Percentiles rank a stretch among this genome's conserved stretches.
These are phyloP conservation scores for grape (Vitis vinifera) DNA, from an alignment of 164 flowering plant species.

Conservation along the genomic window DNA sequence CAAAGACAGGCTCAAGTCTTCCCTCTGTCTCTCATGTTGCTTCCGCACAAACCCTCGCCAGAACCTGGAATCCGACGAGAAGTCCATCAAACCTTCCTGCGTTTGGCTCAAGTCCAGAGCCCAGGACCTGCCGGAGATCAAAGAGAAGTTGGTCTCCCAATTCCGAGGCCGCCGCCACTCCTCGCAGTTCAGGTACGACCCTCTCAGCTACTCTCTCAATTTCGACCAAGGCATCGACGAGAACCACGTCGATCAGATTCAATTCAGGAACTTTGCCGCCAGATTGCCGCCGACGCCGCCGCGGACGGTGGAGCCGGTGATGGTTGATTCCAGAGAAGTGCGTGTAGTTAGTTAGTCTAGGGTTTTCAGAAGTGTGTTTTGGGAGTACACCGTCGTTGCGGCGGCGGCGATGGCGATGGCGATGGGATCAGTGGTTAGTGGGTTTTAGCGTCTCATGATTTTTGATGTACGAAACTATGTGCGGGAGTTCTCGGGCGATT, in stretches of 20 bases:
- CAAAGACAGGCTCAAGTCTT: slow-evolving; percentile 17
- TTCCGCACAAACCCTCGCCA: slow-evolving; percentile 6
- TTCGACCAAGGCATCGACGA: not conserved
- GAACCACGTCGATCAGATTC: not conserved
- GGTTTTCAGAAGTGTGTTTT: too few species aligned
- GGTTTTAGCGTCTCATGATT: too few species aligned
- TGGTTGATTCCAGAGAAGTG: too few species aligned
- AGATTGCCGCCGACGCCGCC: slow-evolving; percentile 1
- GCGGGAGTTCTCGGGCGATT: too few species aligned
- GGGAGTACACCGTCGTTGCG: too few species aligned
- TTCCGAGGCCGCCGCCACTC: slow-evolving; percentile 1
- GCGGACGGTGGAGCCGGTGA: too few species aligned
- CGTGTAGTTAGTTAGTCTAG: too few species aligned
- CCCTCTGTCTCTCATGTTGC: slow-evolving; percentile 32
- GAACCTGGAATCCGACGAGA: slow-evolving; percentile 3
- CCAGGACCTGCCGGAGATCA: too few species aligned
- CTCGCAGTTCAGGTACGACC: not conserved
- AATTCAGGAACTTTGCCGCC: not conserved
- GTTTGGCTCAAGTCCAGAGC: slow-evolving; percentile 21
- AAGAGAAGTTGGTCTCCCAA: not conserved
- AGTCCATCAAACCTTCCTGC: slow-evolving; percentile 8
- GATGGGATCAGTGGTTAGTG: too few species aligned
- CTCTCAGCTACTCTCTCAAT: slow-evolving; percentile 2
- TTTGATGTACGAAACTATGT: too few species aligned
- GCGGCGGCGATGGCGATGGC: too few species aligned